These are phyloP conservation scores for Carex parvula DNA, from an alignment of 176 grass and related monocot species.

Conservation along the genomic window DNA sequence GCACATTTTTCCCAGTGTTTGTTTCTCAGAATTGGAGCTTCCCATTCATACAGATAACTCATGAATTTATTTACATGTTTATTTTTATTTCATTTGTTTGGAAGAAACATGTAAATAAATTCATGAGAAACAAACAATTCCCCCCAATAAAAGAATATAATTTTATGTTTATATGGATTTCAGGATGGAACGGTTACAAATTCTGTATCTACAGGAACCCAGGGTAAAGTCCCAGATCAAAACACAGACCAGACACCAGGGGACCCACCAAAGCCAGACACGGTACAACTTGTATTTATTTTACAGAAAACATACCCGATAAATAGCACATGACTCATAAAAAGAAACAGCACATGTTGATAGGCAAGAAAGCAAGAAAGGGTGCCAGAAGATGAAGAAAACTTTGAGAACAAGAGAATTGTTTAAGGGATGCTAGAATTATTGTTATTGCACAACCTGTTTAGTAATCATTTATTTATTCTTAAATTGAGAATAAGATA, in stretches of 20 bases:
- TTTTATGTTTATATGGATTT: not conserved
- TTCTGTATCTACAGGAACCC: conserved; percentile 11
- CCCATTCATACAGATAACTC: too few relatives aligned
- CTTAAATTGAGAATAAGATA: not conserved
- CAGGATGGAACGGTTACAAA: conserved; percentile 14
- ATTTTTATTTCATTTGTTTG: too few relatives aligned
- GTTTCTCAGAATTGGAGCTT: too few relatives aligned
- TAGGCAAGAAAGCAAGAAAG: too few relatives aligned
- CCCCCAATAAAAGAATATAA: not conserved
- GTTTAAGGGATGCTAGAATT: too few relatives aligned
- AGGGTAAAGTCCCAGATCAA: not conserved
- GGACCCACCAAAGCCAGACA: not conserved
- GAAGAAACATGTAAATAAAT: not conserved
- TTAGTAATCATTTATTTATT: not conserved
- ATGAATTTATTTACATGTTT: too few relatives aligned
- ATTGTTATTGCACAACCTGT: not conserved
- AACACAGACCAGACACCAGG: not conserved
- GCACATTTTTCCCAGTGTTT: not conserved
- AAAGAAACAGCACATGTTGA: too few relatives aligned
- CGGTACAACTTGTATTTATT: not conserved
- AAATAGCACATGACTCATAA: not conserved
- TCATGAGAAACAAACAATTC: not conserved
- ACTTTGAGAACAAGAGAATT: too few relatives aligned
- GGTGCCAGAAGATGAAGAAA: too few relatives aligned
- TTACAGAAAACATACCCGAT: not conserved